Conservation (phyloP, 1,139 yeast genomes). For the Geotrichum cucujoidarum region DNA sequence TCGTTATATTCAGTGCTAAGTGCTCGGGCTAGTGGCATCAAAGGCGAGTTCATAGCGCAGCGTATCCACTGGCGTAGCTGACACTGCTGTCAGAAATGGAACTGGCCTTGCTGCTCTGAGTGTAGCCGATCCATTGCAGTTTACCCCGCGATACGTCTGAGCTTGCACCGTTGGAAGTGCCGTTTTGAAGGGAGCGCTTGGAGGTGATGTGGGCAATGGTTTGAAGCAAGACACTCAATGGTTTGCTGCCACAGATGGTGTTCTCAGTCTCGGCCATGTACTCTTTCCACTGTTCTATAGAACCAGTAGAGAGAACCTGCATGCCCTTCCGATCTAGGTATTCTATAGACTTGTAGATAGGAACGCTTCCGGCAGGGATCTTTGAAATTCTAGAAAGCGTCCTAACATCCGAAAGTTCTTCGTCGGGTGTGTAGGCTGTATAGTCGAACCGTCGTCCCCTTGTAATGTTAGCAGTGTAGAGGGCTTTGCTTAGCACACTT, state of each 20-base stretch:
- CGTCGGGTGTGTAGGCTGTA: conserved; percentile 23
- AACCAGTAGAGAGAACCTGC: conserved; percentile 54
- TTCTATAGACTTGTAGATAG: conserved; percentile 70
- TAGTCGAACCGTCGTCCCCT: conserved; percentile 26
- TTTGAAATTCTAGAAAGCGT: neutral
- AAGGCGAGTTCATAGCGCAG: conserved; percentile 35
- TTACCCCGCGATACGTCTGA: conserved; percentile 27
- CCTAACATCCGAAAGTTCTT: conserved; percentile 14
- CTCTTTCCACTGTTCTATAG: conserved; percentile 53
- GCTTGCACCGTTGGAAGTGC: conserved; percentile 18
- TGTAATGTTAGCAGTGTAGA: conserved; percentile 41
- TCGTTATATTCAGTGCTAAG: no score
- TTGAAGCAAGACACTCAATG: conserved; percentile 59
- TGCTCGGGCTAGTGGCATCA: no score
- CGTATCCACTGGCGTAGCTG: conserved; percentile 84
- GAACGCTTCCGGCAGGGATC: conserved; percentile 31
- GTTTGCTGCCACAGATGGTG: conserved; percentile 92
- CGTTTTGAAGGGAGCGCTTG: conserved; percentile 20
- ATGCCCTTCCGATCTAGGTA: conserved; percentile 65
- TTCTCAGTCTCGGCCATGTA: conserved; percentile 70
- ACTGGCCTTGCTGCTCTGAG: conserved; percentile 63
- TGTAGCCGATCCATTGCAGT: conserved; percentile 75
- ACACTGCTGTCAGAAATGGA: conserved; percentile 66
- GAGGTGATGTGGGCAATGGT: conserved; percentile 42
- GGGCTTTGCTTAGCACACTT: no score